A percentile compares a stretch with the other conserved stretches of the same genome.
Evolutionary conservation across 2,329 filamentous ascomycete species (phyloP).

Genomic region (Aspergillus costaricaensis): DNA sequence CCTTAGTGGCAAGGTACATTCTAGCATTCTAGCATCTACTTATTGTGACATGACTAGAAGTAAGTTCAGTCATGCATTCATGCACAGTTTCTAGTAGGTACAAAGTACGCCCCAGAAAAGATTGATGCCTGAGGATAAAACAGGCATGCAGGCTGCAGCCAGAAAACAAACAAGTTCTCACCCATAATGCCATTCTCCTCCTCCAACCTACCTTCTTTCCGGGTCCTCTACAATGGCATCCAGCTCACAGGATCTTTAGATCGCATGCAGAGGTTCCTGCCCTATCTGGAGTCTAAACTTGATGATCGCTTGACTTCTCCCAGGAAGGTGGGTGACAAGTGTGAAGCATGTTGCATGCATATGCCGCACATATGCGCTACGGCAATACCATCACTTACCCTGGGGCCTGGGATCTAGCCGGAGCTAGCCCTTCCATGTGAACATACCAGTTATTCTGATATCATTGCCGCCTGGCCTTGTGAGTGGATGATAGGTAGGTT

Average conservation of each 20-base stretch:
- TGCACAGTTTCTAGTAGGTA: not conserved
- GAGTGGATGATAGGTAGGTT: conserved; percentile 4
- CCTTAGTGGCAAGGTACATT: not conserved
- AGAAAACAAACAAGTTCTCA: not conserved
- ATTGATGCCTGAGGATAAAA: not conserved
- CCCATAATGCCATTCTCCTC: conserved; percentile 4
- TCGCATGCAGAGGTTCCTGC: conserved; percentile 11
- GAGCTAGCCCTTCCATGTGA: not conserved
- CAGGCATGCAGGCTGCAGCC: not conserved
- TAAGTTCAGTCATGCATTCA: not conserved
- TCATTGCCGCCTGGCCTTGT: not conserved
- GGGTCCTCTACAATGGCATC: not conserved
- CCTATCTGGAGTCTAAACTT: conserved; percentile 11
- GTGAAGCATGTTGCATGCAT: conserved; percentile 15
- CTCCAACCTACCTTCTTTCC: not conserved
- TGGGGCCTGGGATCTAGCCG: not conserved
- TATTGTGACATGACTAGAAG: not conserved
- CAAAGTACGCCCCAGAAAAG: not conserved
- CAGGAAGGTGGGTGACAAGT: conserved; percentile 1
- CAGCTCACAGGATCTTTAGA: not conserved
- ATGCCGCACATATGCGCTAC: conserved; percentile 10
- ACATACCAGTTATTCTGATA: not conserved
- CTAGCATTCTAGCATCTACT: not conserved
- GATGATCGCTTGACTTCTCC: conserved; percentile 4
- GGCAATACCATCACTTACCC: conserved; percentile 4